Base-by-base conservation (phyloP, 2,329 filamentous ascomycete genomes). In the Pyrenochaeta sp. region DNA sequence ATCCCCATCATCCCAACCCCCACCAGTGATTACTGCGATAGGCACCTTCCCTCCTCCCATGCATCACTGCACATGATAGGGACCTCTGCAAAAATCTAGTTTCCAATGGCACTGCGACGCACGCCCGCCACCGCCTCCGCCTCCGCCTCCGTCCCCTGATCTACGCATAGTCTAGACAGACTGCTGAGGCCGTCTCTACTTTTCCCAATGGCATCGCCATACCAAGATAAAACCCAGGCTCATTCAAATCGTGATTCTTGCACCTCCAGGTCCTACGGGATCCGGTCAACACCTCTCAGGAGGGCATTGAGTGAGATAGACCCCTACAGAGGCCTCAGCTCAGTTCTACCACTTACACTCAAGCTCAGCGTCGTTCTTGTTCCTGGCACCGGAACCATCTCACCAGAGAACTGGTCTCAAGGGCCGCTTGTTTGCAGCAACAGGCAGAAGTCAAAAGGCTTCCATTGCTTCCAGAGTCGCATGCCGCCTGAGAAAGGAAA, bases 401-500 rank as follows among this genome's bases (percentile, higher is more conserved):
- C 24, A 28, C 35, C 24, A 38, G 23, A 28, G 17, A 38, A 38
- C 35, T 38, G 35, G 35, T 30, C 19, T 22, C 19, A 22, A 40
- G 13, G 37, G 28, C 26, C 26, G 21, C 18, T 17, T 30, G 26
- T 40, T 30, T 18, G 19, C 31, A 26, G 27, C 18, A 40, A 32
- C 19, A 32, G 41, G 41, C 13, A 39, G 35, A 38, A 24, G 20
- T 32, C 22, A 32, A 44, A 39, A 39, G 17, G 26, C 26, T 17
- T 30, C 27, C 28, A 26, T 31, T 30, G 37, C 37, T 23, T 40
- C 32, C 13, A 34, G 28, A 27, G 29, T 35, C 18, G 39, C 39
- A 35, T 34, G 29, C 30, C 29, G 29, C 30, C 30, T 41, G 29
- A 34, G 39, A 41, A 35, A 35, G 29, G 39, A 41, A 26, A 41